These are phyloP conservation scores for Saccharum spontaneum DNA, from an alignment of 176 grass and related monocot species.

Conservation along the genomic window DNA sequence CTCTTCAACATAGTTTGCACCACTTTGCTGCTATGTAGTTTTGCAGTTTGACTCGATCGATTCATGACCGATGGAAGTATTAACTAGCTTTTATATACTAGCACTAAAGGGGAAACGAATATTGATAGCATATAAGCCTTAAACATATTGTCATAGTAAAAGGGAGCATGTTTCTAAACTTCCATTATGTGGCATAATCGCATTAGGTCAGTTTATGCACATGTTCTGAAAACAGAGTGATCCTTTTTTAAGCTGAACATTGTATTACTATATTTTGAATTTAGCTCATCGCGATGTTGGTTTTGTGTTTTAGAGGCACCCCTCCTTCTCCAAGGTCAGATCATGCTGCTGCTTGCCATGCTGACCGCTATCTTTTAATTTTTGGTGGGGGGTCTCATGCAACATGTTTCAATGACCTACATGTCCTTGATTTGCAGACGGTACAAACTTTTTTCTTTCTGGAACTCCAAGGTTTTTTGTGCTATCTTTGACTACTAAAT, in stretches of 20 bases:
- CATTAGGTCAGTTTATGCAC: not conserved
- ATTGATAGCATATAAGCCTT: not conserved
- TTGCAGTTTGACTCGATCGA: not conserved
- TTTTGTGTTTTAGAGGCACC: slow-evolving; percentile 64
- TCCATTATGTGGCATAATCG: slow-evolving; percentile 19
- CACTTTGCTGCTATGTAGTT: not conserved
- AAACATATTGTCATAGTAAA: not conserved
- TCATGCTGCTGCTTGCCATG: slow-evolving; percentile 89
- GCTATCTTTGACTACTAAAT: slow-evolving; percentile 28
- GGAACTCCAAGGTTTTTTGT: not conserved
- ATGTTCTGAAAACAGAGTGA: not conserved
- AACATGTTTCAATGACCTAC: slow-evolving; percentile 92
- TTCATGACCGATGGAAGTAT: not conserved
- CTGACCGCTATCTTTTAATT: slow-evolving; percentile 91
- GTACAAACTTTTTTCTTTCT: slow-evolving; percentile 42
- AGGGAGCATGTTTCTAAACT: not conserved
- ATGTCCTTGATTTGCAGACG: slow-evolving; percentile 94
- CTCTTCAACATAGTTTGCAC: not conserved
- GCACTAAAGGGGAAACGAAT: not conserved
- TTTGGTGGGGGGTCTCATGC: slow-evolving; percentile 98
- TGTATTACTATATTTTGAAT: slow-evolving; percentile 2
- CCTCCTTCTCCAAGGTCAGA: slow-evolving; percentile 96
- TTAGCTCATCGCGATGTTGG: slow-evolving; percentile 21
- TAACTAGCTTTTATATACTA: not conserved
- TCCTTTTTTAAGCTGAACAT: slow-evolving; percentile 3